Base-by-base conservation (phyloP, 345 rosid genomes). In the Alliaria petiolata region DNA sequence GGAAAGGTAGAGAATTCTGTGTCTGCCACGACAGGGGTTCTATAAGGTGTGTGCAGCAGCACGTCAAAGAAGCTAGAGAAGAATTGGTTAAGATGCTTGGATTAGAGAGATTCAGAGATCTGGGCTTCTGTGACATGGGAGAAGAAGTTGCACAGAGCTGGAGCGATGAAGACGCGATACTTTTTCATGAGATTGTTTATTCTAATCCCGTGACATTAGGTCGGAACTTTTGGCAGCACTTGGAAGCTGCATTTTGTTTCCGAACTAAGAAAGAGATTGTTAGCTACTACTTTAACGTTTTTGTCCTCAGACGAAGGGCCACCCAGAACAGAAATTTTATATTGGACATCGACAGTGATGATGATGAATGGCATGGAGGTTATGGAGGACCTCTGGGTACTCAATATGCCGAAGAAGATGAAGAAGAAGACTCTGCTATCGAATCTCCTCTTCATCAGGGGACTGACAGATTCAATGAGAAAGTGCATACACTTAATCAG, bases 271-370 rank as follows among this genome's bases (percentile, higher is more conserved):
- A 71, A n/a, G 92, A 88, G 76, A 76, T 88, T 49, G 82, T 87
- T 61, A 84, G 90, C 80, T 91, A 86, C 74, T 88, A 91, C 77
- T 91, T 83, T 40, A 91, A 88, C 60, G 90, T 88, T 10, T 90
- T 86, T 60, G 74, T 85, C 74, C 82, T 90, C 35, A 75, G 71
- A 55, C 70, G 80, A 64, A 84, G 95, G 43, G 90, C 88, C 64
- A 70, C 69, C 31, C 97, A 90, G 82, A 90, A 90, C 76, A 81
- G 90, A 51, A 78, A 71, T 39, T 71, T 76, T 47, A 73, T 82
- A 0, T 40, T 69, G 71, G 82, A 84, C 63, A 67, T 82, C 19
- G 97, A 91, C 65, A 91, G 97, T 28, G 97, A 90, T 79, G 87
- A 90, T 57, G 97, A 90, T 59, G 92, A 88, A 68, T 88, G 92